Conservation (phyloP, 2,329 filamentous ascomycete genomes). For the Diaporthe longicolla region DNA sequence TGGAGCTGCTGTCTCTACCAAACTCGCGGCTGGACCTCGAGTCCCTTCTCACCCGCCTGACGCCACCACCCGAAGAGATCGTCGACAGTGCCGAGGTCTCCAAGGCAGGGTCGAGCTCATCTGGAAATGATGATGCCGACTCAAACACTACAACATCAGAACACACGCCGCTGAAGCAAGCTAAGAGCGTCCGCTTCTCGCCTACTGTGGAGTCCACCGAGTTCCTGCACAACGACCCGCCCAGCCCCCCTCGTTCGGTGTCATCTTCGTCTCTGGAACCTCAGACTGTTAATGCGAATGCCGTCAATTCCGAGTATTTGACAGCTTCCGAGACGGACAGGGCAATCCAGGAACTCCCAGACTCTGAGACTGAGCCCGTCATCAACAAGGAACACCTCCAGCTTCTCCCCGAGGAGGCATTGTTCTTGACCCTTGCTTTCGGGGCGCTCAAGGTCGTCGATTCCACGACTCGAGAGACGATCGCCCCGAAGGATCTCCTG, state of each 20-base stretch:
- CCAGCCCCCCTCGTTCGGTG: constrained; percentile 55
- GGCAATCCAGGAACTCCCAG: not conserved
- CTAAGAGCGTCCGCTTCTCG: constrained; percentile 80
- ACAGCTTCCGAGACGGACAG: not conserved
- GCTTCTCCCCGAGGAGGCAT: constrained; percentile 88
- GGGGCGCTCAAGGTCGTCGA: constrained; percentile 78
- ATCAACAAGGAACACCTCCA: constrained; percentile 86
- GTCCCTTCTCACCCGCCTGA: constrained; percentile 16
- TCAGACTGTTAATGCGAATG: not conserved
- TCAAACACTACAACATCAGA: constrained; percentile 40
- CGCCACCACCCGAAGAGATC: constrained; percentile 21
- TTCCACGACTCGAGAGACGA: constrained; percentile 57
- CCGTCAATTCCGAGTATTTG: not conserved
- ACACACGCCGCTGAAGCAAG: constrained; percentile 54
- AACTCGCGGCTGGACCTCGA: constrained; percentile 63
- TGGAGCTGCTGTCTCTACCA: constrained; percentile 67
- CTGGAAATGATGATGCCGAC: constrained; percentile 41
- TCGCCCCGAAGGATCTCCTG: constrained; percentile 72
- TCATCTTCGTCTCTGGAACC: constrained; percentile 25
- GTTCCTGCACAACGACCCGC: constrained; percentile 67
- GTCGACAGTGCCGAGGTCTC: constrained; percentile 35
- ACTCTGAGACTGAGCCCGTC: constrained; percentile 34
- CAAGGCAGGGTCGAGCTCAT: constrained; percentile 33
- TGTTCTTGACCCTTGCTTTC: constrained; percentile 88
- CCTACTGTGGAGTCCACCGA: constrained; percentile 76